Evolutionary conservation across 768 basidiomycete species (phyloP).

Genomic region (Kwoniella newhampshirensis): DNA sequence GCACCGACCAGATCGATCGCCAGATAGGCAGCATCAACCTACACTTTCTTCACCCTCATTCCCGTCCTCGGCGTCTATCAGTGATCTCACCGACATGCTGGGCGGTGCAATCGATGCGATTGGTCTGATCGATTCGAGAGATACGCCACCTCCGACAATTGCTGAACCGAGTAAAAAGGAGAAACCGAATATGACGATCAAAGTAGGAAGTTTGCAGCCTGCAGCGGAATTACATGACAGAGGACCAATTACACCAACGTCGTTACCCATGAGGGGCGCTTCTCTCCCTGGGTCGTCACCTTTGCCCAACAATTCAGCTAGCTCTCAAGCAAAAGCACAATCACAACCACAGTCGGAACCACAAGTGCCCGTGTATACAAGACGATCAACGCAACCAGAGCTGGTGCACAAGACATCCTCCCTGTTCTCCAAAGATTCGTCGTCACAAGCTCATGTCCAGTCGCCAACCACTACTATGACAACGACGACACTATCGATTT

Average conservation of each 20-base stretch:
- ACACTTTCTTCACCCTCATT: constrained; percentile 15
- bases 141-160: constrained; percentile 42
- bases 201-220: constrained; percentile 7
- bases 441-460: neutral
- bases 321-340: neutral
- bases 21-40: constrained; percentile 16
- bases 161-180: constrained; percentile 18
- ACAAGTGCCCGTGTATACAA: neutral
- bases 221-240: constrained; percentile 14
- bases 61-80: constrained; percentile 24
- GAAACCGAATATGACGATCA: constrained; percentile 12
- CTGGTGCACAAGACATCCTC: constrained; percentile 17
- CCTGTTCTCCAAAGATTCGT: constrained; percentile 15
- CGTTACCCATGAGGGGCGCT: constrained; percentile 15
- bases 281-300: constrained; percentile 12
- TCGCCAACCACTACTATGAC: constrained; percentile 2
- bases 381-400: constrained; percentile 15
- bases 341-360: neutral
- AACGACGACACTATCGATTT: constrained; percentile 6
- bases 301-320: neutral
- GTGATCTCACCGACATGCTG: constrained; percentile 45
- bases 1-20: constrained; percentile 25
- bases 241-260: constrained; percentile 23
- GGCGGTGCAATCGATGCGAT: constrained; percentile 49
- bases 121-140: constrained; percentile 41